Percentiles rank a stretch among this genome's conserved stretches.
phyloP scores from a whole-genome alignment of 495 filamentous ascomycete genomes.

The Annulohypoxylon stygium region DNA sequence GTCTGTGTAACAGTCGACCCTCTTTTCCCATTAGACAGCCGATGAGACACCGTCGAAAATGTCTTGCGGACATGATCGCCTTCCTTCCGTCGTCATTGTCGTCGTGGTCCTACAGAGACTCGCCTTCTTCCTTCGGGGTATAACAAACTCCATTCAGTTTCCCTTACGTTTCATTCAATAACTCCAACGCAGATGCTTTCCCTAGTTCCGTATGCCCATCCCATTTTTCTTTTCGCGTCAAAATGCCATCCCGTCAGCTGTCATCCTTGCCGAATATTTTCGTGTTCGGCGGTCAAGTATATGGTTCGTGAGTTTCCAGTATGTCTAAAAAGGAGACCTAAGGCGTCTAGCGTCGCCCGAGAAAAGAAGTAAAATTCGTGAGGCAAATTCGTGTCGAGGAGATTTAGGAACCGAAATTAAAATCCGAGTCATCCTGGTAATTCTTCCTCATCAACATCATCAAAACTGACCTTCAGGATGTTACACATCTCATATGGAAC shows the following conservation, averaged over 20 bases:
- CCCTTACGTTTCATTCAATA: slow-evolving; percentile 31
- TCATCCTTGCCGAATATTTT: slow-evolving; percentile 19
- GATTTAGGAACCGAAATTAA: slow-evolving; percentile 9
- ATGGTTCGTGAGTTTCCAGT: slow-evolving; percentile 44
- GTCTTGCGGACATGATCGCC: neutral
- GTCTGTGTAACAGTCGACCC: neutral
- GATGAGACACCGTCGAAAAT: neutral
- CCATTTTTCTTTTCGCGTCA: slow-evolving; percentile 31
- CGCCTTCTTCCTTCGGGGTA: slow-evolving; percentile 36
- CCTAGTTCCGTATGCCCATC: slow-evolving; percentile 32
- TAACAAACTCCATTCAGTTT: slow-evolving; percentile 47
- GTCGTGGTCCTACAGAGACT: neutral
- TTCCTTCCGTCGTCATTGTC: neutral
- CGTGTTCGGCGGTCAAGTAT: slow-evolving; percentile 32
- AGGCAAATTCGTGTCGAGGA: slow-evolving; percentile 19
- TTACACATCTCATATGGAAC: slow-evolving; percentile 9
- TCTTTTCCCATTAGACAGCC: slow-evolving; percentile 5
- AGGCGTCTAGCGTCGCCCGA: neutral
- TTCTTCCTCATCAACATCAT: neutral
- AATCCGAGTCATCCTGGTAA: neutral
- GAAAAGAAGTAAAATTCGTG: slow-evolving; percentile 24
- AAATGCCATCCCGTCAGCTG: slow-evolving; percentile 32
- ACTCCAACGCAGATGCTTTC: slow-evolving; percentile 46
- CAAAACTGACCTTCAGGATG: neutral
- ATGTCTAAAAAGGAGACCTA: slow-evolving; percentile 36